Percentiles rank a stretch among this genome's conserved stretches.
These are phyloP conservation scores for Pterula multifida DNA, from an alignment of 1,284 basidiomycete genomes.

Conservation along the genomic window DNA sequence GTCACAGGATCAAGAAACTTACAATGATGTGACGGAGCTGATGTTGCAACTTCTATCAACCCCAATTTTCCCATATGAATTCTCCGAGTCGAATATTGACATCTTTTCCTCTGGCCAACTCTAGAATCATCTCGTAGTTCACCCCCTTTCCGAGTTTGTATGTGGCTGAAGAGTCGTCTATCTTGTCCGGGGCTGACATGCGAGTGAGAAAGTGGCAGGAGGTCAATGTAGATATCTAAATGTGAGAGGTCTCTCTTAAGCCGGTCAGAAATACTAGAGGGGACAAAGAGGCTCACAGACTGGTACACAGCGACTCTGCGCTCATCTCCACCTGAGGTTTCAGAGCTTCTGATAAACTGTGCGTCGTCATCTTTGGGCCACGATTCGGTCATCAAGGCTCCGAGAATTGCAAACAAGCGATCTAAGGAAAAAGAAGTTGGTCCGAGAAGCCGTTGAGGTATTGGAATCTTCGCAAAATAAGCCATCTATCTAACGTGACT, in stretches of 20 bases:
- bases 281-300: background rate
- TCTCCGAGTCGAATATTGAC: background rate
- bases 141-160: background rate
- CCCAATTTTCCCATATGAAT: background rate
- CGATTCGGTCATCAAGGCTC: slow-evolving; percentile 42
- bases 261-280: background rate
- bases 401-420: slow-evolving; percentile 73
- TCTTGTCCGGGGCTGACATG: background rate
- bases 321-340: background rate
- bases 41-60: background rate
- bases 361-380: background rate
- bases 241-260: background rate
- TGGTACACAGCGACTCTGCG: background rate
- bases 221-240: background rate
- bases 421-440: slow-evolving; percentile 78
- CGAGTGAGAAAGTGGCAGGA: background rate
- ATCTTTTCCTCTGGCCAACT: background rate
- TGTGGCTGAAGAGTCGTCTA: background rate
- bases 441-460: slow-evolving; percentile 71
- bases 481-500: background rate
- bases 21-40: too few species aligned
- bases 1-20: too few species aligned
- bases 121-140: background rate
- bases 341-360: background rate
- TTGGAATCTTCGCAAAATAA: slow-evolving; percentile 22